phyloP scores from a whole-genome alignment of 352 stramenopile species.

The Phytopythium ostracodes region DNA sequence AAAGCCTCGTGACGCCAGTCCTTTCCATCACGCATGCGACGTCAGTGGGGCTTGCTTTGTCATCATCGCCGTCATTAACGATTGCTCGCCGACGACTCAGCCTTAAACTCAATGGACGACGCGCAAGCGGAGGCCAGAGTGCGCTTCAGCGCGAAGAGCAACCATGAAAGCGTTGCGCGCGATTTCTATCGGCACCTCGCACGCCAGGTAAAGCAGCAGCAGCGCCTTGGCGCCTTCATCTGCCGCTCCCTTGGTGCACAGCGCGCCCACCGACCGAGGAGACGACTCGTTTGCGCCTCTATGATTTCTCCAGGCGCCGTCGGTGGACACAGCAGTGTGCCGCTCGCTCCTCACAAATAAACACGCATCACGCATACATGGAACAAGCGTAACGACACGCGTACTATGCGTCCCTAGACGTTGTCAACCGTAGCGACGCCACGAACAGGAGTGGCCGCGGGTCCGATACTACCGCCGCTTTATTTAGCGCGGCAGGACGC shows the following conservation, averaged over 20 bases:
- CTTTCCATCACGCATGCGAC: not conserved
- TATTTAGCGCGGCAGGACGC: no score
- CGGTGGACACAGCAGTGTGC: not conserved
- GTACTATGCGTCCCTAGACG: not conserved
- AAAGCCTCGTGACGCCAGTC: no score
- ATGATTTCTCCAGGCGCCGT: not conserved
- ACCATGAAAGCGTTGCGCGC: not conserved
- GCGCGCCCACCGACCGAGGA: constrained; percentile 1
- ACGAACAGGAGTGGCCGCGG: not conserved
- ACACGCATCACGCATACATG: not conserved
- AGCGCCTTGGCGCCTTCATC: not conserved
- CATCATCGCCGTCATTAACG: not conserved
- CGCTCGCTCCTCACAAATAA: not conserved
- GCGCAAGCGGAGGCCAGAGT: not conserved
- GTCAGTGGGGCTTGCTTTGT: not conserved
- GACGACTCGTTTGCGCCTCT: not conserved
- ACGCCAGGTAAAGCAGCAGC: not conserved
- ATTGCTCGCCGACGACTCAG: constrained; percentile 6
- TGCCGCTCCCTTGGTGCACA: not conserved
- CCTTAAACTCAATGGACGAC: constrained; percentile 18
- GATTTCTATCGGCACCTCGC: constrained; percentile 3
- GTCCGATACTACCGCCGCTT: no score
- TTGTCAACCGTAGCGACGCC: not conserved
- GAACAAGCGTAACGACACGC: not conserved
- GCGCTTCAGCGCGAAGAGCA: not conserved